A percentile compares a stretch with the other conserved stretches of the same genome.
These are phyloP conservation scores for Nematocida ironsii DNA, from an alignment of 371 early-diverging fungal species.

Conservation along the genomic window DNA sequence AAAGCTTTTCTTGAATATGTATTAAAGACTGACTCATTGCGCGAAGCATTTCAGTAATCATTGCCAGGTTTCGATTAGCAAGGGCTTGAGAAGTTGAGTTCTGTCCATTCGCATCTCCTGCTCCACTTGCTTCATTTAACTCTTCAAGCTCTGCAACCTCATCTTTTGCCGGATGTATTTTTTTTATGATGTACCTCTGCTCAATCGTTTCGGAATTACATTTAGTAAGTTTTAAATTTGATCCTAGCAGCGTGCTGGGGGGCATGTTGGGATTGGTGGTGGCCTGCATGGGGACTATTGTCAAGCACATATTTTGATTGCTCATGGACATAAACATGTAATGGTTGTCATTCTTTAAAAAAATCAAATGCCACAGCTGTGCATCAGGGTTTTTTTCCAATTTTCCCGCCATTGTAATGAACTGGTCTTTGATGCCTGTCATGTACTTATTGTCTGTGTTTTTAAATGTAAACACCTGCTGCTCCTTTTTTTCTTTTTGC, in stretches of 20 bases:
- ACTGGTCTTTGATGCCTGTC: neutral
- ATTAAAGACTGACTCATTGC: neutral
- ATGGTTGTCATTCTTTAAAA: neutral
- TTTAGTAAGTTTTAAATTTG: neutral
- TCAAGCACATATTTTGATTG: neutral
- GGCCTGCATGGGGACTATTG: conserved; percentile 3
- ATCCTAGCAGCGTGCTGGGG: neutral
- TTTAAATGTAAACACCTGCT: neutral
- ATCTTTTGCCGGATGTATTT: neutral
- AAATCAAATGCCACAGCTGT: conserved; percentile 9
- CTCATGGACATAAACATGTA: conserved; percentile 1
- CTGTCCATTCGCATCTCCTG: neutral
- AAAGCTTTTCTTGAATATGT: neutral
- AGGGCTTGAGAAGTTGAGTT: neutral
- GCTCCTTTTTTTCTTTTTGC: neutral
- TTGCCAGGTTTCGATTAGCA: neutral
- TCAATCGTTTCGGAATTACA: neutral
- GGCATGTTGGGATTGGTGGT: neutral
- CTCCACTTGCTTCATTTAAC: neutral
- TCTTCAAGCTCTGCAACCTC: neutral
- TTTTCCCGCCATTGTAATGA: conserved; percentile 7
- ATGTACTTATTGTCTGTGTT: conserved; percentile 4
- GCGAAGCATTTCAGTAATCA: neutral
- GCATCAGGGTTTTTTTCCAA: neutral
- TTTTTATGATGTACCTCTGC: neutral